phyloP scores from a whole-genome alignment of 768 basidiomycete species.

The Leucosporidium scottii region DNA sequence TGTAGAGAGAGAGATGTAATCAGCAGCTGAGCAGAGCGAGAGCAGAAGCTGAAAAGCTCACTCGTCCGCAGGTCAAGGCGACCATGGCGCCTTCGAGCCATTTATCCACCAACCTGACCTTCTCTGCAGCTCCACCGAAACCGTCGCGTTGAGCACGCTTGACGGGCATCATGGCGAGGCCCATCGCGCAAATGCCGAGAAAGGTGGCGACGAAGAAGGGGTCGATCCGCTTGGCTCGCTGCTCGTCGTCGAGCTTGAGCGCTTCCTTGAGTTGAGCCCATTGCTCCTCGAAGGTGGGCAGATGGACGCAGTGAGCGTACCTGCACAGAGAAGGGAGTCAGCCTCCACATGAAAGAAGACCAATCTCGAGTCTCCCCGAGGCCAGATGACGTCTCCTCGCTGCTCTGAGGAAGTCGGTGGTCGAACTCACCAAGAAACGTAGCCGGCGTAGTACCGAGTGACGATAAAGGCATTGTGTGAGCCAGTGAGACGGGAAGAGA shows the following conservation, averaged over 20 bases:
- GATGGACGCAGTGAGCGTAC: conserved; percentile 27
- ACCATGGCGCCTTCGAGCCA: conserved; percentile 31
- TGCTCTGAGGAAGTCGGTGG: neutral
- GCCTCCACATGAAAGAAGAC: too few species aligned
- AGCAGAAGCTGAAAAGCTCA: neutral
- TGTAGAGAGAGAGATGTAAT: neutral
- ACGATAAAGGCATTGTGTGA: too few species aligned
- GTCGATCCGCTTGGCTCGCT: conserved; percentile 17
- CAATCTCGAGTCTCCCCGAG: too few species aligned
- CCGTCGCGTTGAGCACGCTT: conserved; percentile 16
- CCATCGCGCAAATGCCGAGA: conserved; percentile 25
- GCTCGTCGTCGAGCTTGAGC: conserved; percentile 17
- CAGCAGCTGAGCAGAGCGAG: neutral
- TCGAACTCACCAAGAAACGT: neutral
- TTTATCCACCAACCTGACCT: conserved; percentile 14
- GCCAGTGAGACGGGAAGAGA: too few species aligned
- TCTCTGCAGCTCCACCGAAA: conserved; percentile 1
- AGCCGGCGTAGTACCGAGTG: conserved; percentile 1
- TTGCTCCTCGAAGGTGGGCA: conserved; percentile 13
- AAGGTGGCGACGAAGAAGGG: conserved; percentile 29
- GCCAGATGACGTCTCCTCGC: too few species aligned
- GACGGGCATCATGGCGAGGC: conserved; percentile 26
- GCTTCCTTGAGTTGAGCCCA: conserved; percentile 12
- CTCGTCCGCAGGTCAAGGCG: conserved; percentile 19
- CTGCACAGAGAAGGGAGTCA: neutral